Evolutionary conservation across 2,329 filamentous ascomycete genomes (phyloP), one percentile per base, ranked within the genome.

Genomic region (Graphiopsis chlorocephala): DNA sequence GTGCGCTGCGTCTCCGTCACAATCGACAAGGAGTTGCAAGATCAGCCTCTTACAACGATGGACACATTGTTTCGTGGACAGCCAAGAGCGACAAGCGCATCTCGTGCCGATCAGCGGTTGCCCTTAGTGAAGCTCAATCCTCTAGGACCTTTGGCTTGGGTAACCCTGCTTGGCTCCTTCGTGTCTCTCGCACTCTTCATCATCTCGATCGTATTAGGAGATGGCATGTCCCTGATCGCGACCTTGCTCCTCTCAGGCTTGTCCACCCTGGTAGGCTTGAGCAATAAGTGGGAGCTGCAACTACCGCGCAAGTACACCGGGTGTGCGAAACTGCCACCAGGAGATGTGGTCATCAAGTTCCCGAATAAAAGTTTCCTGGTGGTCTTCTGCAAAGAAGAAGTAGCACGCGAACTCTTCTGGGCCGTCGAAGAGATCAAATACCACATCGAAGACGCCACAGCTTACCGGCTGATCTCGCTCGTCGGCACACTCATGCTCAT

Each of bases 401-500:
- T 83, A 1, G 81, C 82, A 2, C 75, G 82, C n/a, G 81, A 84
- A 68, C 74, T 84, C 0, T 84, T 81, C 70, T 84, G 83, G 67
- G 81, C 82, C 4, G 81, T 81, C 0, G 82, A 83, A 68, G 76
- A 78, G 59, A 81, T 84, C 63, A 70, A 80, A 8, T 84, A 84
- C 68, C 67, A 75, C 17, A 69, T 84, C 29, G 70, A 75, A 25
- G 72, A 78, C 62, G 77, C 75, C 0, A 73, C 76, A 3, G 71
- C 74, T 3, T 83, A 84, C 66, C 75, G 82, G 25, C 70, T 82
- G 11, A 74, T 84, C 10, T 81, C 81, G 25, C 72, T 84, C n/a
- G 67, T 82, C 3, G 82, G 81, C 65, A 84, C 82, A 10, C 72
- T 83, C 50, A 77, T 84, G 73, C 78, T 84, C 59, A 84, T 84